Base-by-base conservation (phyloP, 164 flowering plant species). In the Tinospora cordifolia region DNA sequence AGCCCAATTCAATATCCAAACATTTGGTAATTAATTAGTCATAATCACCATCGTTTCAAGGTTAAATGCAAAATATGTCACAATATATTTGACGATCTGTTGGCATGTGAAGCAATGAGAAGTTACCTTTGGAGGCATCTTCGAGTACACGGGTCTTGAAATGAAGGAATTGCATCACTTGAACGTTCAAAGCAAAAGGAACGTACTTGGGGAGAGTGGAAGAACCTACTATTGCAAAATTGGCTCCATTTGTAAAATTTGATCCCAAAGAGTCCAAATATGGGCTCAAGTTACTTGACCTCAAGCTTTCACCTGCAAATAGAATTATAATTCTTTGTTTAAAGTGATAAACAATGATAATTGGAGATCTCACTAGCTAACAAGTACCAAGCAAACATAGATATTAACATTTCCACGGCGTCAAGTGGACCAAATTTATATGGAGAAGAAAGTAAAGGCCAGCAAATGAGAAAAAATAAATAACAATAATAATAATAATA, bases 141-240 rank as follows among this genome's bases (percentile, higher is more conserved):
- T 82, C 75, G 24, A 76, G 76, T 1, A 84, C 76, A 11, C 75
- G 87, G 71, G 72, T 68, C 67, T 75, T 75, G 72, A 85, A 87
- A 19, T 70, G 84, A 27, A 73, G 66, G 78, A 84, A 89, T 68
- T 87, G 87, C 27, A 74, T 80, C 57, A 80, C 63, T 78, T 87
- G 91, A 65, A 89, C 69, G 58, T 74, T 69, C 71, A 85, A 75
- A n/a, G 68, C 40, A 44, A 87, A 89, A 1, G 82, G 82, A 17
- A 54, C 71, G 30, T 49, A 77, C 47, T 65, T 73, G 2, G 90
- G 87, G 11, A 72, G 80, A 66, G 86, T 77, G 1, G 79, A 65
- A 22, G 88, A 82, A 6, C 90, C 92, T 25, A 73, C 58, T 8
- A 87, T 72, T 2, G 92, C 95, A 68, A 90, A 87, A 74, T 88